Evolutionary conservation across 768 basidiomycete species (phyloP), one percentile per base, ranked within the genome.

Genomic region (Hemileccinum rubropunctum): DNA sequence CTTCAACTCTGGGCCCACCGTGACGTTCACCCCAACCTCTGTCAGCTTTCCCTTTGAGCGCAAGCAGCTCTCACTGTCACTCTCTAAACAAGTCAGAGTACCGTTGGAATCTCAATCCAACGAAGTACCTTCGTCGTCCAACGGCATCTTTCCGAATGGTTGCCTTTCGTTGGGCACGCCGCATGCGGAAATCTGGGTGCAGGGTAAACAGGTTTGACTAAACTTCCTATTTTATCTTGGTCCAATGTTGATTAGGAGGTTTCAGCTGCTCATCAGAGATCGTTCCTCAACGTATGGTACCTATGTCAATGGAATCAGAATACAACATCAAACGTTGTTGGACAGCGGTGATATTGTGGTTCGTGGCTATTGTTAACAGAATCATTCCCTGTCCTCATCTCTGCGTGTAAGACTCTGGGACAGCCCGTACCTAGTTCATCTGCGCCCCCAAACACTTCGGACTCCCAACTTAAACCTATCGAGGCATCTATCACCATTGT

Each of bases 181-280:
- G 2, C 79, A 80, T 45, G 76, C 75, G 6, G 72, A 78, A 53
- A 61, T 80, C 30, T 79, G 79, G 77, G 60, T 64, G 43, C 69
- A 74, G 27, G 70, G 68, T 18, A 68, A 70, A 48, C 70, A 74
- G 64, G 79, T 67, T 45, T 23, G 46, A 70, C n/a, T 8, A 37
- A 61, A 51, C 5, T 13, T 38, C 30, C 35, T 42, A 32, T 57
- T 26, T 28, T 20, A 34, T 20, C 34, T 33, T 27, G n/a, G 18
- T 38, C 20, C 9, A 36, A 47, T 28, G 17, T 46, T 65, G 33
- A 67, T 15, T 21, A 36, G 27, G 20, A 12, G 33, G 37, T 14
- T 23, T 14, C 51, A 80, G 78, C 60, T 77, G 14, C 73, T 70
- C 47, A 72, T 80, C 47, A 71, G 72, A 34, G 79, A 80, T 58